Evolutionary conservation across 768 basidiomycete genomes (phyloP), one percentile per base, ranked within the genome.

Genomic region (Macrolepiota albuminosa): DNA sequence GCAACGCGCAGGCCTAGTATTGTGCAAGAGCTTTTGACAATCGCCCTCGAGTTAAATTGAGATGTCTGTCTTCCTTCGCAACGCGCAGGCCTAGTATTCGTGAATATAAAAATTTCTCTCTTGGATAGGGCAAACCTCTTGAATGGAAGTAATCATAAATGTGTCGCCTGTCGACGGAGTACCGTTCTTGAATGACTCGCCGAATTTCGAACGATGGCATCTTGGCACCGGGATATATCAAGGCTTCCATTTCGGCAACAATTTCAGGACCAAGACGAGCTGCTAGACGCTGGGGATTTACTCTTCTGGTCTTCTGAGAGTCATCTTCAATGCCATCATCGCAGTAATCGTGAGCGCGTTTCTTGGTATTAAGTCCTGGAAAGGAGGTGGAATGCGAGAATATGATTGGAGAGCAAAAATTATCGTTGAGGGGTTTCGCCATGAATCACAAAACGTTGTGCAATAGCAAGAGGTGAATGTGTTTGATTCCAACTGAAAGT

Each of bases 111-210:
- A 51, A 34, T 29, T 9, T 18, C 8, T 33, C 14, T n/a, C 33
- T 34, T 5, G 71, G 56, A 76, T 3, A 46, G n/a, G 9, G 45
- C 49, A 42, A 53, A 75, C 79, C 80, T 75, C 77, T 71, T n/a
- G 79, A 80, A 71, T 89, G 88, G 72, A 88, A 89, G 70, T 89
- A 89, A 71, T 90, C 88, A 68, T 90, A 90, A 63, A 90, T 84
- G 64, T 88, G 88, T 64, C 88, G 75, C 63, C 88, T 77, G 69
- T 90, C 88, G 59, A 88, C 85, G 60, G 76, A 77, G 69, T 87
- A 88, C 49, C 85, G 81, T 67, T 84, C 81, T 71, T 90, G 88
- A 37, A 90, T 82, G 61, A 84, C 85, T 63, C 85, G 86, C 58
- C 88, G 81, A 55, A 85, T 75, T 8, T 83, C 78, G 65, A 89